Conservation (phyloP, 164 flowering plant species). For the Magnolia sinica region DNA sequence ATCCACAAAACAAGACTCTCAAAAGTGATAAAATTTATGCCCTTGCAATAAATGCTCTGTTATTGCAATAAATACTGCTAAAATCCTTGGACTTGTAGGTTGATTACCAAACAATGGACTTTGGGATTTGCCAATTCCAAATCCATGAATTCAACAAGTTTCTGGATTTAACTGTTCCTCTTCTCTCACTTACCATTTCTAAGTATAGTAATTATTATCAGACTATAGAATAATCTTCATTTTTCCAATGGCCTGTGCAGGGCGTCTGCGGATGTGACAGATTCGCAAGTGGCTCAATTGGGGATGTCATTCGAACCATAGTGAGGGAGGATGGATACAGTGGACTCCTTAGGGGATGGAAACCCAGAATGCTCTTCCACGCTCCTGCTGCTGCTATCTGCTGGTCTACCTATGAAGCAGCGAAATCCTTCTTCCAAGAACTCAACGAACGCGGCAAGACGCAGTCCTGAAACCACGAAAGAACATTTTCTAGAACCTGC, state of each 20-base stretch:
- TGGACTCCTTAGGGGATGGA: conserved; percentile 86
- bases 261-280: conserved; percentile 94
- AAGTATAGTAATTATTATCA: no score
- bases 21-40: no score
- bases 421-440: conserved; percentile 67
- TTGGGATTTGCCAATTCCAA: no score
- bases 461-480: neutral
- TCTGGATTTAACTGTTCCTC: neutral
- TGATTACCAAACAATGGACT: no score
- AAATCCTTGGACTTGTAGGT: no score
- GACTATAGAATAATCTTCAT: neutral
- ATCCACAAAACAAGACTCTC: no score
- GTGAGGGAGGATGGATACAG: conserved; percentile 70
- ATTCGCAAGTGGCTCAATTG: conserved; percentile 53
- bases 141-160: no score
- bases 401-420: conserved; percentile 88
- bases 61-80: no score
- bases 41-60: no score
- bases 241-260: conserved; percentile 31
- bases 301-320: conserved; percentile 54
- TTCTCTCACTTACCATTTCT: neutral
- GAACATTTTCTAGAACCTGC: neutral
- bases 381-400: conserved; percentile 99
- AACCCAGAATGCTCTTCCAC: conserved; percentile 92
- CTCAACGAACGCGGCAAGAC: conserved; percentile 22